These are phyloP conservation scores for Mycena metata DNA, from an alignment of 768 basidiomycete genomes.

Conservation along the genomic window DNA sequence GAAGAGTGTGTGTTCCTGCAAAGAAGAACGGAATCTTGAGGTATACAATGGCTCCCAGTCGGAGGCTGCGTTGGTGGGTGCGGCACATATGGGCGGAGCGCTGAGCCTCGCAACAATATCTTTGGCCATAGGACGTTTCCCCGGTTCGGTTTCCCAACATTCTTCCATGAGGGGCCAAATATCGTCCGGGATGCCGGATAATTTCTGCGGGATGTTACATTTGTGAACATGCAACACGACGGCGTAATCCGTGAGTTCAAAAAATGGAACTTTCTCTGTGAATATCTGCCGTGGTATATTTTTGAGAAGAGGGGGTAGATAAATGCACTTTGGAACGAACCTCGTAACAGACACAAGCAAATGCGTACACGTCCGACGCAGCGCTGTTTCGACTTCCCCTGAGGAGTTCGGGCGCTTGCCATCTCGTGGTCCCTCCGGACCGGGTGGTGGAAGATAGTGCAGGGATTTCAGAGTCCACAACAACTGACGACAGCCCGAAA, in stretches of 20 bases:
- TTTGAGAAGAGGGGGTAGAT: neutral
- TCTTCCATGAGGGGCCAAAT: conserved; percentile 25
- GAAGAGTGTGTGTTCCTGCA: conserved; percentile 27
- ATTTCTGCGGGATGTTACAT: neutral
- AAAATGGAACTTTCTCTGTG: conserved; percentile 41
- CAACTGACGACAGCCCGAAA: conserved; percentile 43
- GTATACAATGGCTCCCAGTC: conserved; percentile 22
- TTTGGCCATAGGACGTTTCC: conserved; percentile 12
- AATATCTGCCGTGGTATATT: conserved; percentile 37
- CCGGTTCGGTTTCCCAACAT: conserved; percentile 19
- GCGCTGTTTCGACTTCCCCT: conserved; percentile 28
- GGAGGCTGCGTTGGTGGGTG: too few relatives aligned
- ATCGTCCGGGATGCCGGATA: conserved; percentile 11
- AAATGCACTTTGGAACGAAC: conserved; percentile 32
- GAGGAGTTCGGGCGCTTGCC: conserved; percentile 45
- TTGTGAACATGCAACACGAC: conserved; percentile 35
- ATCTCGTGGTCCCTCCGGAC: conserved; percentile 40
- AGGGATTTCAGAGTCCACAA: conserved; percentile 34
- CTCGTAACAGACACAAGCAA: too few relatives aligned
- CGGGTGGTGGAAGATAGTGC: conserved; percentile 33
- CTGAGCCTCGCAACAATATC: conserved; percentile 18
- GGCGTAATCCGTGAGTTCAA: conserved; percentile 28
- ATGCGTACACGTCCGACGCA: conserved; percentile 46
- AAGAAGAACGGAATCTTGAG: conserved; percentile 28
- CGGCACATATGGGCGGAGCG: conserved; percentile 15